phyloP scores from a whole-genome alignment of 768 basidiomycete species.

The Auricularia sp. region DNA sequence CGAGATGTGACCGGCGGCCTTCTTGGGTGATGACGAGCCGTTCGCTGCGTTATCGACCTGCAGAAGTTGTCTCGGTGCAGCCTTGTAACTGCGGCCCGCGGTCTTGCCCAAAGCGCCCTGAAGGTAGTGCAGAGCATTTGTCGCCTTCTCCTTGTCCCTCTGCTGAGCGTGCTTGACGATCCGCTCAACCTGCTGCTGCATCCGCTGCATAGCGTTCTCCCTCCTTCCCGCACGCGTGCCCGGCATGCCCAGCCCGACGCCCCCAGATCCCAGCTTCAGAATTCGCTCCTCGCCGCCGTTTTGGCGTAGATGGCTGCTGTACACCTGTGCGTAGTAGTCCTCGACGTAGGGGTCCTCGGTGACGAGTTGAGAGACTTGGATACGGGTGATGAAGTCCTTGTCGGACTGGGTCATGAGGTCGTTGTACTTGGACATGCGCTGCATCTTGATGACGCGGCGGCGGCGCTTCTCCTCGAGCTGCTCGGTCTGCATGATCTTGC shows the following conservation, averaged over 20 bases:
- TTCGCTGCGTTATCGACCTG: conserved; percentile 60
- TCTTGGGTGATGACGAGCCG: conserved; percentile 30
- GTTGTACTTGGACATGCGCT: conserved; percentile 87
- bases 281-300: conserved; percentile 67
- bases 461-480: conserved; percentile 69
- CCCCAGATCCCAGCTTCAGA: conserved; percentile 74
- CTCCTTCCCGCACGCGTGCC: conserved; percentile 56
- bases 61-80: conserved; percentile 90
- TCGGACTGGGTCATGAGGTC: conserved; percentile 96
- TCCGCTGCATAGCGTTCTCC: conserved; percentile 81
- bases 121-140: conserved; percentile 52
- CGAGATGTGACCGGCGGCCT: conserved; percentile 38
- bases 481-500: conserved; percentile 86
- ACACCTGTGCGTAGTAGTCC: conserved; percentile 97
- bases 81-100: conserved; percentile 85
- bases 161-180: conserved; percentile 86
- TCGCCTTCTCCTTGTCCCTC: conserved; percentile 75
- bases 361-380: conserved; percentile 96
- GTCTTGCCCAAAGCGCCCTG: conserved; percentile 94
- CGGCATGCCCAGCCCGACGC: conserved; percentile 69
- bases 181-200: conserved; percentile 92
- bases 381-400: conserved; percentile 98
- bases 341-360: conserved; percentile 96
- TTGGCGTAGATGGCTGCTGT: conserved; percentile 64
- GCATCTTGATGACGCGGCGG: conserved; percentile 74